Evolutionary conservation across 805 yeast species (phyloP), one percentile per base, ranked within the genome.

Genomic region (Deakozyma indianensis): DNA sequence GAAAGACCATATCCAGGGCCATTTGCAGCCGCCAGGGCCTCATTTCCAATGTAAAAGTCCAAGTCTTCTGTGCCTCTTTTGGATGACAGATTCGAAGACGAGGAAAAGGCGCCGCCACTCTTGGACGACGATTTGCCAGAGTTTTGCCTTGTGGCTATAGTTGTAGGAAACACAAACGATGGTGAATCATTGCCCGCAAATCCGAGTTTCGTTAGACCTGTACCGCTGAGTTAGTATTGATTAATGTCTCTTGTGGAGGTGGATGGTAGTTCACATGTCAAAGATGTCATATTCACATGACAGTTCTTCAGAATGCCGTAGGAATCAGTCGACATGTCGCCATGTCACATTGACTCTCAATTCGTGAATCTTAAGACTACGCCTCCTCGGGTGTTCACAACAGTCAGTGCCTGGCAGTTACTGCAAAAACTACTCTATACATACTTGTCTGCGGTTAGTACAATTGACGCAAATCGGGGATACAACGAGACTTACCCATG

Each of bases 131-230:
- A 38, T 65, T 62, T 35, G 67, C 60, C 45, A 67, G 70, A 53
- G 15, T 51, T 55, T 48, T 47, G 61, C 48, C 67, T 56, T 40
- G 96, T 88, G 22, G 94, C 80, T 63, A 92, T 92, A 3, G 96
- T 97, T 1, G 98, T 92, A 44, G 98, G 98, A 58, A 92, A 85
- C 25, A 92, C 86, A 74, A 83, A 92, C 3, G 96, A 88, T 35
- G 98, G 98, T 22, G 96, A 74, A 66, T 92, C 98, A 62, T 92
- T 92, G 47, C 98, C 98, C 54, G 98, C 98, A 68, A 88, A 92
- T 23, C 98, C 98, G 54, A 92, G 74, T 63, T 92, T 92, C 61
- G 98, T 92, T 56, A 88, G 72, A 53, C 98, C 98, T 56, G 98
- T 92, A 74, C 98, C 98, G 63, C 90, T 90, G 73, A 50, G 45